Evolutionary conservation across 345 rosid genomes (phyloP).

Genomic region (Tarenaya hassleriana): DNA sequence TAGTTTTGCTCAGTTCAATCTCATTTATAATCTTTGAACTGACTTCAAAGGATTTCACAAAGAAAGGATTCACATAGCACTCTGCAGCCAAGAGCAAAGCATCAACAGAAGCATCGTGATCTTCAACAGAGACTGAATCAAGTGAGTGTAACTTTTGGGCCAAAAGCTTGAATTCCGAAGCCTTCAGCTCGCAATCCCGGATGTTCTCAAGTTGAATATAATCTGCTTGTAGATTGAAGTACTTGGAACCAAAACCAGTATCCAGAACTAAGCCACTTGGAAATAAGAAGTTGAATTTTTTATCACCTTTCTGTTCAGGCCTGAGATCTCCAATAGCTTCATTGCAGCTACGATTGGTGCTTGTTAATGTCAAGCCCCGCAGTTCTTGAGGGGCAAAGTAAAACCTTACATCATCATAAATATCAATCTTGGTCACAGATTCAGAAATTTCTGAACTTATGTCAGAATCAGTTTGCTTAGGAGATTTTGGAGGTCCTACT

Average conservation of each 20-base stretch:
- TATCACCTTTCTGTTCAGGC: slow-evolving; percentile 33
- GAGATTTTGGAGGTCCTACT: slow-evolving; percentile 32
- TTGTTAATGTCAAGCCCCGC: slow-evolving; percentile 34
- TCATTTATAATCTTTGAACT: slow-evolving; percentile 28
- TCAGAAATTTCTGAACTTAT: slow-evolving; percentile 46
- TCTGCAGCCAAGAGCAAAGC: slow-evolving; percentile 85
- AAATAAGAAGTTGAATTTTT: slow-evolving; percentile 24
- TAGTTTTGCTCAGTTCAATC: slow-evolving; percentile 28
- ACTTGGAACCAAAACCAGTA: slow-evolving; percentile 47
- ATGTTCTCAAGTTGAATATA: slow-evolving; percentile 50
- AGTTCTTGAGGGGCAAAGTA: slow-evolving; percentile 64
- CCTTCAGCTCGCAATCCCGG: slow-evolving; percentile 67
- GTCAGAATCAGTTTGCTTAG: slow-evolving; percentile 43
- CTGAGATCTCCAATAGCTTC: slow-evolving; percentile 29
- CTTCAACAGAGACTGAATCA: slow-evolving; percentile 46
- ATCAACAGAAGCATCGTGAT: slow-evolving; percentile 79
- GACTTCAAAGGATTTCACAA: slow-evolving; percentile 45
- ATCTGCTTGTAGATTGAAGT: slow-evolving; percentile 62
- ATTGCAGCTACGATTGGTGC: slow-evolving; percentile 25
- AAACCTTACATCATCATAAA: slow-evolving; percentile 45
- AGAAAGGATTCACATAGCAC: slow-evolving; percentile 79
- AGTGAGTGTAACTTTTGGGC: slow-evolving; percentile 61
- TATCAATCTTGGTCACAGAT: slow-evolving; percentile 40
- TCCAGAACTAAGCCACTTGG: slow-evolving; percentile 45
- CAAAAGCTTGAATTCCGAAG: slow-evolving; percentile 67